Percentiles rank a stretch among this genome's conserved stretches.
Conservation (phyloP, 2,329 filamentous ascomycete species). For the Claviceps pusilla region DNA sequence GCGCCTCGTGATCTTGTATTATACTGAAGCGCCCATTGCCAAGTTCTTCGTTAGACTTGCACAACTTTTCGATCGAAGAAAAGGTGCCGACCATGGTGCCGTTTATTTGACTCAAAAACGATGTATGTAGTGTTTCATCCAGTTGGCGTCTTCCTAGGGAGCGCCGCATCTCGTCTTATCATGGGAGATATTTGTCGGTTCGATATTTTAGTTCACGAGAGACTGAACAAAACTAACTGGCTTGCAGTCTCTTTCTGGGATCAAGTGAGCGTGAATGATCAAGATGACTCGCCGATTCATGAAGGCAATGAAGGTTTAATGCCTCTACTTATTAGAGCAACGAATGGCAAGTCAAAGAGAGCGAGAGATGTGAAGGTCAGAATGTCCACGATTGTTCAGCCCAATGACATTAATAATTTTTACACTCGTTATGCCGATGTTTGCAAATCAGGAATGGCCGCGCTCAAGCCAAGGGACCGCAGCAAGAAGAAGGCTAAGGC, state of each 20-base stretch:
- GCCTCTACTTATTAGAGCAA: constrained; percentile 68
- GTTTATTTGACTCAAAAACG: constrained; percentile 66
- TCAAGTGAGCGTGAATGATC: constrained; percentile 15
- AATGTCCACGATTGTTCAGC: constrained; percentile 67
- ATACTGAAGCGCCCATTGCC: not conserved
- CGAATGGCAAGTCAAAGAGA: constrained; percentile 57
- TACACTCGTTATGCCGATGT: constrained; percentile 77
- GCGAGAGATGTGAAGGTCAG: constrained; percentile 49
- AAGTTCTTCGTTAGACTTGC: constrained; percentile 61
- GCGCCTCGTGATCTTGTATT: not conserved
- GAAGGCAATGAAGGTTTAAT: constrained; percentile 31
- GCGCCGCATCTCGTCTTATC: too few species aligned
- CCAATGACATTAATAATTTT: constrained; percentile 63
- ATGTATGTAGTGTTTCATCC: constrained; percentile 30
- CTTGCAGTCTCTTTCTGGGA: not conserved
- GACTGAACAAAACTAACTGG: not conserved
- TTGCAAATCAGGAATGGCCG: constrained; percentile 77
- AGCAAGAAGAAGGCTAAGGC: constrained; percentile 74
- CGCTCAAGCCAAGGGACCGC: constrained; percentile 82
- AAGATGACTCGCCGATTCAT: constrained; percentile 20
- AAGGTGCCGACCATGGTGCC: constrained; percentile 56
- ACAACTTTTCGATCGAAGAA: constrained; percentile 51
- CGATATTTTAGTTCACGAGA: not conserved
- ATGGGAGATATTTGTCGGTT: not conserved
- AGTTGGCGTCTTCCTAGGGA: not conserved